Evolutionary conservation across 2,329 filamentous ascomycete genomes (phyloP).

Genomic region (Trichoderma sp.): DNA sequence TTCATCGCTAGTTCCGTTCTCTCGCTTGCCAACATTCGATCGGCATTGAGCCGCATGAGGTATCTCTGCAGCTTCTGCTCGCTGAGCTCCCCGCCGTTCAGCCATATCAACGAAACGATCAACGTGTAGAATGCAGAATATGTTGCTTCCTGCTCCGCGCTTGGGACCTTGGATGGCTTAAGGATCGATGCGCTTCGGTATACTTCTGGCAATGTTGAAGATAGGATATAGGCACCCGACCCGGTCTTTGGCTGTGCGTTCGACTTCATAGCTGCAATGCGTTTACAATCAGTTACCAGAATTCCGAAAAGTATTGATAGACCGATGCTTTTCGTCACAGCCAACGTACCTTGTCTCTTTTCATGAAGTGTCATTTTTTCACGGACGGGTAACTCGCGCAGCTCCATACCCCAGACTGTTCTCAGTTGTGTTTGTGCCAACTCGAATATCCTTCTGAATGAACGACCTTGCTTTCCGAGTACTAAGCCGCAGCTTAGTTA

Average conservation of each 20-base stretch:
- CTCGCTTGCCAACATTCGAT: conserved; percentile 70
- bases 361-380: conserved; percentile 82
- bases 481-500: conserved; percentile 46
- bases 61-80: conserved; percentile 78
- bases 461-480: conserved; percentile 64
- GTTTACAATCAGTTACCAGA: not conserved
- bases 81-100: conserved; percentile 70
- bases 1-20: conserved; percentile 74
- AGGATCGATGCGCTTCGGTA: conserved; percentile 69
- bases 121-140: conserved; percentile 81
- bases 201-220: conserved; percentile 64
- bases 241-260: conserved; percentile 53
- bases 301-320: not conserved
- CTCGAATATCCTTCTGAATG: conserved; percentile 76
- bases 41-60: conserved; percentile 70
- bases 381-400: conserved; percentile 75
- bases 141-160: conserved; percentile 66
- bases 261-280: conserved; percentile 39
- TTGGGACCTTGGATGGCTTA: conserved; percentile 64
- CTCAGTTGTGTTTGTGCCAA: conserved; percentile 71
- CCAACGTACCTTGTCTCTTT: conserved; percentile 62
- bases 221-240: conserved; percentile 74
- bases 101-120: conserved; percentile 71
- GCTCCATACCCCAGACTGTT: conserved; percentile 83
- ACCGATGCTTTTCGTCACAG: not conserved